These are phyloP conservation scores for Kodamaea leandrae DNA, from an alignment of 805 yeast genomes.

Conservation along the genomic window DNA sequence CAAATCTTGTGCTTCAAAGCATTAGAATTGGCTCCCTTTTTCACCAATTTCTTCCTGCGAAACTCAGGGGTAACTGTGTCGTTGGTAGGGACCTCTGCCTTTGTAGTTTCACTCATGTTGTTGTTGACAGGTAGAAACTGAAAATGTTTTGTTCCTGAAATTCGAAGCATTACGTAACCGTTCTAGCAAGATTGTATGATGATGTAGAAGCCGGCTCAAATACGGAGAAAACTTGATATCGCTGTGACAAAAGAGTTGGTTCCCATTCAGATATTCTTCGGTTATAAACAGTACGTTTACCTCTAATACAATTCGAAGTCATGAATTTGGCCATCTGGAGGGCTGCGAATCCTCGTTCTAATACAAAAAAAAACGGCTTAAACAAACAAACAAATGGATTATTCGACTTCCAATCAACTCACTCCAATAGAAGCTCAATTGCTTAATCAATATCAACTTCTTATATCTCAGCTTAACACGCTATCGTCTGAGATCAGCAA, in stretches of 20 bases:
- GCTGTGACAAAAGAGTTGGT: too few species aligned
- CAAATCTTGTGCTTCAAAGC: slow-evolving; percentile 49
- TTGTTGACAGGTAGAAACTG: neutral
- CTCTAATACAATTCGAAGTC: too few species aligned
- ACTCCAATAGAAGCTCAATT: slow-evolving; percentile 33
- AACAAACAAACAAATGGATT: slow-evolving; percentile 14
- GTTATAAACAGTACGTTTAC: too few species aligned
- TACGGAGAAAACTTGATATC: too few species aligned
- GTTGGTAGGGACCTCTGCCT: slow-evolving; percentile 14
- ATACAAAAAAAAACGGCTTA: neutral
- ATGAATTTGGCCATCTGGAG: too few species aligned
- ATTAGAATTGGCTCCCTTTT: slow-evolving; percentile 25
- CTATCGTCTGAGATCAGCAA: slow-evolving; percentile 33
- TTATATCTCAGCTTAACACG: slow-evolving; percentile 31
- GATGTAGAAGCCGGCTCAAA: neutral
- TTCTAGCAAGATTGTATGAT: neutral
- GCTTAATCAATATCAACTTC: slow-evolving; percentile 35
- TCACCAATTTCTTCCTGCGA: slow-evolving; percentile 29
- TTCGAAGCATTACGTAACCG: neutral
- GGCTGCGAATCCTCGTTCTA: neutral
- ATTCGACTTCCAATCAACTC: slow-evolving; percentile 18
- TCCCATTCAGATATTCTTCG: too few species aligned
- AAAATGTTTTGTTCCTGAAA: neutral
- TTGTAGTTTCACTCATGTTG: slow-evolving; percentile 3
- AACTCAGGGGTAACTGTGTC: slow-evolving; percentile 13